Evolutionary conservation across 2,329 filamentous ascomycete species (phyloP), one percentile per base, ranked within the genome.

Genomic region (Colletotrichum scovillei): DNA sequence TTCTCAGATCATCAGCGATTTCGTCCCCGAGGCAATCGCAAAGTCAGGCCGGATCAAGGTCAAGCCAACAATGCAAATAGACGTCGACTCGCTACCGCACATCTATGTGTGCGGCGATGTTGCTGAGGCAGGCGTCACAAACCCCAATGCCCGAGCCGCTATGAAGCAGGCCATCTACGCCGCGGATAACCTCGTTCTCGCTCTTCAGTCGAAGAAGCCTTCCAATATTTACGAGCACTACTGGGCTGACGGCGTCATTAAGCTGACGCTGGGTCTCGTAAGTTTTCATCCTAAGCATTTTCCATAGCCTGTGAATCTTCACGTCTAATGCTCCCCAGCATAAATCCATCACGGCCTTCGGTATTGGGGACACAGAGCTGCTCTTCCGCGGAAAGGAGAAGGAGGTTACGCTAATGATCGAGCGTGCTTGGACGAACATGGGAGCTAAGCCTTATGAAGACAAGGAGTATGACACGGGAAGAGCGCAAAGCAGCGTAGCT

Each of bases 81-180:
- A 80, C 8, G 87, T 89, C 75, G 80, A 84, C 2, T 71, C 74
- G 0, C 82, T 87, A 9, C 83, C 85, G 1, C 86, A 90, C 73
- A 83, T 93, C 2, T 93, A 91, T 76, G 88, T 88, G 1, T 87
- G 90, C n/a, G 92, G 92, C 22, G 91, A 93, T 74, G 89, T 93
- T 5, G 87, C 90, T 4, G 88, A 89, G 30, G 86, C 86, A 1
- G 84, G 85, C 0, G 82, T 83, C 0, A 80, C 82, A 46, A 87
- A 86, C 56, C 87, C 87, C 6, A 91, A 91, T 77, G 89, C 87
- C 0, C 84, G 90, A 11, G 86, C 89, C 0, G 89, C 88, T 0
- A 83, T 84, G 57, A 82, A 84, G 12, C 91, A 93, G 76, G 88
- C 87, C 3, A 81, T 83, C 35, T 77, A 89, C 4, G 89, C 86